Evolutionary conservation across 2,329 filamentous ascomycete species (phyloP).

Genomic region (Epichloe aotearoae): DNA sequence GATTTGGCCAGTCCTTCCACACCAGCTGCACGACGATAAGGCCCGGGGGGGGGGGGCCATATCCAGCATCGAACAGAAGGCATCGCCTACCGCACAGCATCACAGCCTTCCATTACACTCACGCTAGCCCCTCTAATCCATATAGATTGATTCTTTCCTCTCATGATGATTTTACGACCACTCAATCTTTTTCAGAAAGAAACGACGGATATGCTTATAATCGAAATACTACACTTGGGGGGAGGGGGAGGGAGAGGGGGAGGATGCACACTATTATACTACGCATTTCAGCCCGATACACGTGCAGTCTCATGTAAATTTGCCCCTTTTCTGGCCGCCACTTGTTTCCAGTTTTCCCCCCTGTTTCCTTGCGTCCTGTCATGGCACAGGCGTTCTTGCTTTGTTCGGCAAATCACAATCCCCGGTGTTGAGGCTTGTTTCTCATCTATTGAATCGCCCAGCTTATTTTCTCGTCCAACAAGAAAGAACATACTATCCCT

Average conservation of each 20-base stretch:
- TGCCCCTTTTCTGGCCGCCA: not conserved
- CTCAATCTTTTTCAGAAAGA: not conserved
- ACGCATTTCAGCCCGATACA: not conserved
- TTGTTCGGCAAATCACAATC: not conserved
- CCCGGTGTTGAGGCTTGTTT: not conserved
- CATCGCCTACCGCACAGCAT: not conserved
- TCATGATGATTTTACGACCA: constrained; percentile 1
- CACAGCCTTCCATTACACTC: not conserved
- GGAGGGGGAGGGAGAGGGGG: too few species aligned
- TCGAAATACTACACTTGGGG: not conserved
- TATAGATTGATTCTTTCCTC: not conserved
- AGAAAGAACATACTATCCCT: not conserved
- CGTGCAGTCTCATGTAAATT: not conserved
- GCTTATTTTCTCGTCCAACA: not conserved
- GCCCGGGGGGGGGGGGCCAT: not conserved
- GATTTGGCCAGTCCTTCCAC: constrained; percentile 3
- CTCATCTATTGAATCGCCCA: not conserved
- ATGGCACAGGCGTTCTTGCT: constrained; percentile 1
- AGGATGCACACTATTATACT: not conserved
- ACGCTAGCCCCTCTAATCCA: not conserved
- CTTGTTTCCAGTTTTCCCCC: not conserved
- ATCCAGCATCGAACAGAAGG: not conserved
- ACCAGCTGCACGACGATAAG: constrained; percentile 4
- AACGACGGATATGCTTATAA: not conserved
- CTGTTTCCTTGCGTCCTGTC: not conserved